Evolutionary conservation across 352 stramenopile species (phyloP).

Genomic region (Hyaloperonospora brassicae): DNA sequence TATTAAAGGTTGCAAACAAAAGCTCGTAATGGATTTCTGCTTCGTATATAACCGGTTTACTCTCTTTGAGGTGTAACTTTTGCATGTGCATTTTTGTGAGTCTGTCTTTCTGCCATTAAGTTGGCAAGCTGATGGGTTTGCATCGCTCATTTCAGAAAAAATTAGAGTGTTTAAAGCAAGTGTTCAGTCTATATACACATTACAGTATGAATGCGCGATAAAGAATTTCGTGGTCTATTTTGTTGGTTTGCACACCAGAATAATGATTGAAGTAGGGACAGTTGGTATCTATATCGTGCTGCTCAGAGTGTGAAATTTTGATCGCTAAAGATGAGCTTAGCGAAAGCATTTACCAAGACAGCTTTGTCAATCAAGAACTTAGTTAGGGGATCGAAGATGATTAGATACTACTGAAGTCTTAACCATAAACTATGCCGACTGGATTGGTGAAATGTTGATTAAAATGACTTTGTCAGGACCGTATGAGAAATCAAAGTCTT

Average conservation of each 20-base stretch:
- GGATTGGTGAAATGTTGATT: not conserved
- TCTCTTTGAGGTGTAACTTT: too few relatives aligned
- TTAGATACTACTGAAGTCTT: constrained; percentile 1
- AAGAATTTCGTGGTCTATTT: constrained; percentile 18
- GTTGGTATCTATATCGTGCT: constrained; percentile 20
- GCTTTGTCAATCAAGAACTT: constrained; percentile 21
- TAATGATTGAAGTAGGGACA: constrained; percentile 11
- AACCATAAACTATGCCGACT: constrained; percentile 4
- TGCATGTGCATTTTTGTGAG: constrained; percentile 2
- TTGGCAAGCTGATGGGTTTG: constrained; percentile 8
- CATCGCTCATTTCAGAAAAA: too few relatives aligned
- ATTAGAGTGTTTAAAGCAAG: too few relatives aligned
- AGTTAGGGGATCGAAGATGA: constrained; percentile 8
- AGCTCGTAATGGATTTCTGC: too few relatives aligned
- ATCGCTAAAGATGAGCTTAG: constrained; percentile 22
- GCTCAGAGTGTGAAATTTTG: constrained; percentile 12
- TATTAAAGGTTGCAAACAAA: too few relatives aligned
- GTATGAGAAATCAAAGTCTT: constrained; percentile 5
- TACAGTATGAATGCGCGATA: constrained; percentile 17
- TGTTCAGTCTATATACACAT: too few relatives aligned
- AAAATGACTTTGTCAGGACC: constrained; percentile 2
- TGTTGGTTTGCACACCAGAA: constrained; percentile 17
- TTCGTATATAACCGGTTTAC: too few relatives aligned
- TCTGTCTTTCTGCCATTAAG: constrained; percentile 10
- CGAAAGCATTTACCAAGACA: constrained; percentile 11